Evolutionary conservation across 441 rosid genomes (phyloP), one percentile per base, ranked within the genome.

Genomic region (Flueggea neowawraea): DNA sequence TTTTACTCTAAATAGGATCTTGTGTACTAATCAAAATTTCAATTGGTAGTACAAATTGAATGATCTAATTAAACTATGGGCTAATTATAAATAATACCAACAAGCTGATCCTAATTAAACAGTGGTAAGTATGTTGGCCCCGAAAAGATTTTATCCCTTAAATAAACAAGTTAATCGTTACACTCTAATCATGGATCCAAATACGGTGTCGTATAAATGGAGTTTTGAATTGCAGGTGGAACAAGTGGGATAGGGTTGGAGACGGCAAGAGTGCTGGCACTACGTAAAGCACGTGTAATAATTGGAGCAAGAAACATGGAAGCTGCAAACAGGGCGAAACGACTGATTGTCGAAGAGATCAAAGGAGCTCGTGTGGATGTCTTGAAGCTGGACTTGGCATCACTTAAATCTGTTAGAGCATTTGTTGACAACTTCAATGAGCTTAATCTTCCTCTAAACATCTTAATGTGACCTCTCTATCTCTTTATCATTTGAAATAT

Each of bases 241-340:
- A 88, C 96, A 17, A 76, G 89, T 65, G 97, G 97, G 56, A 91
- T 94, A 52, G 99, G 99, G 28, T 66, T 87, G 57, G 99, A 94
- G 77, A 83, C 99, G 10, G 84, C 91, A 63, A 82, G 96, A 78
- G 95, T 94, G 7, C 55, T 94, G 63, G 90, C 87, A 66, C 67
- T 77, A 57, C 78, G 83, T 6, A 77, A 76, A 60, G 99, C 84
- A 11, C 97, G 75, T 68, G 96, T 91, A 5, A 76, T 94, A 1
- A 81, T 94, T n/a, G 97, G 82, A 0, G 95, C 89, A 15, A 89
- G 99, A 73, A 91, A 89, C 82, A 17, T 80, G 72, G 79, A 76
- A 16, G 89, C 94, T 53, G 97, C 88, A 14, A 76, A 75, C 36
- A 84, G 82, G 62, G 93, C 96, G 0, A 85, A 79, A 65, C 63